Base-by-base conservation (phyloP, 2,329 filamentous ascomycete genomes). In the Pyricularia pennisetigena region DNA sequence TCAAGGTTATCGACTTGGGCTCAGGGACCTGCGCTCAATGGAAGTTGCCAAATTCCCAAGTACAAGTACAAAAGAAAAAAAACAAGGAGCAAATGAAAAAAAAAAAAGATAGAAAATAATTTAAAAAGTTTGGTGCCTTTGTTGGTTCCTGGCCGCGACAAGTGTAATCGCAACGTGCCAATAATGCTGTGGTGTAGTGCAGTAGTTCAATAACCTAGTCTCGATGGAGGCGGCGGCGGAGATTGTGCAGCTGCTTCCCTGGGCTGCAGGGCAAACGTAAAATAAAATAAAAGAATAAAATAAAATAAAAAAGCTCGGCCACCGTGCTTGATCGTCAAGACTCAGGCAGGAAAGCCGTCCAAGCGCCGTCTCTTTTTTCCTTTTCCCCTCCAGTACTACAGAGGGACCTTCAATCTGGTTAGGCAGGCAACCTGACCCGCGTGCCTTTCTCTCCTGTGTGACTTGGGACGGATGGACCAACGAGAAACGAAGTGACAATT, bases 261-360 rank as follows among this genome's bases (percentile, higher is more conserved):
- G 41, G 41, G 41, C 41, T 49, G 41, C 41, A 49, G 41, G 41
- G 20, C 41, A n/a, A 16, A 49, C n/a, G 14, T 20, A n/a, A 49
- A 49, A 49, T 6, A n/a, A 49, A 49, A 49, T 6, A 8, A n/a
- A 49, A 49, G 20, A 35, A 35, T 35, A 35, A 35, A 35, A 35
- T 35, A 35, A 35, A 35, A n/a, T 49, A 20, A 8, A 20, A 32
- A n/a, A 49, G 41, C 41, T 49, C 20, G 41, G 41, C 41, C 41
- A 54, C 41, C 26, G 26, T 67, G 65, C 57, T 67, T 41, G 65
- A 67, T 67, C 65, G 65, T 57, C 65, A 32, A 67, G 65, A 26
- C 49, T 16, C 41, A 54, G 41, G 41, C 41, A 54, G 65, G 61
- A 26, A 28, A 65, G 23, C 26, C 49, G 65, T 67, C 65, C 35